Evolutionary conservation across 495 filamentous ascomycete species (phyloP), one percentile per base, ranked within the genome.

Genomic region (Tuber umbilicatum): DNA sequence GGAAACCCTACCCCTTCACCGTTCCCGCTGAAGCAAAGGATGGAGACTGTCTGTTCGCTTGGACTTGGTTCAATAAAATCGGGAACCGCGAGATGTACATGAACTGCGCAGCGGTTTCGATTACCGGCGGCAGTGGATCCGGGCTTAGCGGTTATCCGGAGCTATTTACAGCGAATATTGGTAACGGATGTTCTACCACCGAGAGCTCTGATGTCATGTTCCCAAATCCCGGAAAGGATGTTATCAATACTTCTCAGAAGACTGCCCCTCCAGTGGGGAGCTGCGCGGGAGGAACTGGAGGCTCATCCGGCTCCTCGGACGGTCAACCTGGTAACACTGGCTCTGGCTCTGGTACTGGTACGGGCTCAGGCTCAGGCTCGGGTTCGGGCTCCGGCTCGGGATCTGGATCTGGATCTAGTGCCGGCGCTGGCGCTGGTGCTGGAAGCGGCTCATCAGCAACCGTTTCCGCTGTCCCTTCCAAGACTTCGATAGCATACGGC

Each of bases 81-180:
- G 89, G 89, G 0, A 87, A 89, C 73, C 85, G 85, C 19, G 88
- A 89, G 78, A 88, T 90, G 84, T 90, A 89, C 81, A 88, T 88
- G 86, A 88, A 87, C 80, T 90, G 88, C 73, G 87, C 87, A 0
- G 83, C 86, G 9, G 83, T 88, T 70, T 85, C 83, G 31, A 85
- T 90, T 75, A 86, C 83, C 27, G 84, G 85, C 38, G 84, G 85
- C 23, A 68, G 77, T 6, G 76, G 75, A 23, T 77, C 83, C 35
- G 70, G 68, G 2, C 73, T 74, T 10, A 80, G 81, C 5, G 42
- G 43, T 4, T 74, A 38, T 60, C 90, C 90, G 0, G 82, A 85
- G 10, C 83, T 91, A 73, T 91, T 90, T 81, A 79, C 86, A 6
- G 89, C 89, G 73, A 91, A 91, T 71, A 83, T 91, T 42, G 80